Percentiles rank a stretch among this genome's conserved stretches.
Evolutionary conservation across 2,329 filamentous ascomycete genomes (phyloP).

Genomic region (Diplocarpon mali): DNA sequence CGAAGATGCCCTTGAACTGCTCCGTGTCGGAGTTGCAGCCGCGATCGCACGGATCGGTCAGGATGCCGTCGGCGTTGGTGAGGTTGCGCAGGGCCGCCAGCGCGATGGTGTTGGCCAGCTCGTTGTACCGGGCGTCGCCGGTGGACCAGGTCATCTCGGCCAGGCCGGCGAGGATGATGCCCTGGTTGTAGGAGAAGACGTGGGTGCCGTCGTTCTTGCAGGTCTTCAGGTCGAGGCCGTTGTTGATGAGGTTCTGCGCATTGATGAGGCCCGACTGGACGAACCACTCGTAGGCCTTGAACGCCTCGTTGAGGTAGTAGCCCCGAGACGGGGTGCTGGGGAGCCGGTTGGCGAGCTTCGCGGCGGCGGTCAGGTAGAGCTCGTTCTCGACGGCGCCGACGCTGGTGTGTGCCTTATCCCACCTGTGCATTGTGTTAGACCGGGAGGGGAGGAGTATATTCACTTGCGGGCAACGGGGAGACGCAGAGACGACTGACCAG

Average conservation of each 20-base stretch:
- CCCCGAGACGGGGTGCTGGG: conserved; percentile 35
- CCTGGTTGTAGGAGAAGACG: conserved; percentile 48
- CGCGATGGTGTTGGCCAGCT: conserved; percentile 43
- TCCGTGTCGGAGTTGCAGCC: conserved; percentile 36
- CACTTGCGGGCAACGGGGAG: neutral
- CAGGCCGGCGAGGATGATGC: conserved; percentile 47
- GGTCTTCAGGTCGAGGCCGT: conserved; percentile 35
- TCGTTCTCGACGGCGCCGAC: conserved; percentile 48
- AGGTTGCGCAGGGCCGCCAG: conserved; percentile 38
- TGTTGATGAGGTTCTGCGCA: conserved; percentile 38
- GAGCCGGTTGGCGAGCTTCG: conserved; percentile 44
- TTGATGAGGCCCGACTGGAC: conserved; percentile 36
- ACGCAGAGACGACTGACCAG: conserved; percentile 25
- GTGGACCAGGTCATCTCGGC: conserved; percentile 44
- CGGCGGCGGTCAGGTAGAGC: conserved; percentile 42
- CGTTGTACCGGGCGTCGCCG: conserved; percentile 29
- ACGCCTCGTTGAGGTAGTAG: conserved; percentile 47
- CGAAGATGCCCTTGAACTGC: conserved; percentile 65
- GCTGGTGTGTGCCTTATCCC: conserved; percentile 41
- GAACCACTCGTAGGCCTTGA: conserved; percentile 41
- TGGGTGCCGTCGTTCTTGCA: conserved; percentile 38
- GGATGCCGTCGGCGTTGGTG: conserved; percentile 34
- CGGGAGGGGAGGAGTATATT: neutral
- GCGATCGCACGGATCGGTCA: conserved; percentile 43
- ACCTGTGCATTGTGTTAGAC: conserved; percentile 25